Percentiles rank a stretch among this genome's conserved stretches.
phyloP scores from a whole-genome alignment of 345 rosid species.

The Linum tenue region DNA sequence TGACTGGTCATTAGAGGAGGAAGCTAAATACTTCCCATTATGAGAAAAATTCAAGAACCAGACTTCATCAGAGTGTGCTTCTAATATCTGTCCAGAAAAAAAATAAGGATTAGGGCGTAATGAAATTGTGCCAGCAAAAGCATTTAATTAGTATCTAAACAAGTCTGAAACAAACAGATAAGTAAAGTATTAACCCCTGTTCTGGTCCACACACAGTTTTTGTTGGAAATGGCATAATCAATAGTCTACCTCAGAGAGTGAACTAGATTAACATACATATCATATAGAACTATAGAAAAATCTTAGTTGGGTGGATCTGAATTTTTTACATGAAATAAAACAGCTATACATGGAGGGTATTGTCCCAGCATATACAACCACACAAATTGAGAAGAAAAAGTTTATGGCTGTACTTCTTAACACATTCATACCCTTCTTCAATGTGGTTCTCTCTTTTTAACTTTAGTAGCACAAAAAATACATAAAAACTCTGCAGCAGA shows the following conservation, averaged over 20 bases:
- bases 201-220: too few species aligned
- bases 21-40: conserved; percentile 57
- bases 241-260: too few species aligned
- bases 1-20: conserved; percentile 45
- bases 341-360: neutral
- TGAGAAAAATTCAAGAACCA: conserved; percentile 70
- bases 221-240: too few species aligned
- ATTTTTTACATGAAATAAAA: neutral
- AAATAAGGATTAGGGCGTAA: neutral
- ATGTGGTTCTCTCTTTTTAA: neutral
- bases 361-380: neutral
- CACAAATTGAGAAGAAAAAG: neutral
- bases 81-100: conserved; percentile 33
- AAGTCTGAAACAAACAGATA: too few species aligned
- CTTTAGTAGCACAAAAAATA: neutral
- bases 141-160: neutral
- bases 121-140: neutral
- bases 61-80: conserved; percentile 54
- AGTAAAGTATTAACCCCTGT: too few species aligned
- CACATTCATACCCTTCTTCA: neutral
- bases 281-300: too few species aligned
- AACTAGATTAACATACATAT: too few species aligned
- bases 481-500: neutral
- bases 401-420: neutral
- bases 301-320: too few species aligned